Percentiles rank a stretch among this genome's conserved stretches.
Evolutionary conservation across 2,329 filamentous ascomycete species (phyloP).

Genomic region (Sphaerulina vaccinii): DNA sequence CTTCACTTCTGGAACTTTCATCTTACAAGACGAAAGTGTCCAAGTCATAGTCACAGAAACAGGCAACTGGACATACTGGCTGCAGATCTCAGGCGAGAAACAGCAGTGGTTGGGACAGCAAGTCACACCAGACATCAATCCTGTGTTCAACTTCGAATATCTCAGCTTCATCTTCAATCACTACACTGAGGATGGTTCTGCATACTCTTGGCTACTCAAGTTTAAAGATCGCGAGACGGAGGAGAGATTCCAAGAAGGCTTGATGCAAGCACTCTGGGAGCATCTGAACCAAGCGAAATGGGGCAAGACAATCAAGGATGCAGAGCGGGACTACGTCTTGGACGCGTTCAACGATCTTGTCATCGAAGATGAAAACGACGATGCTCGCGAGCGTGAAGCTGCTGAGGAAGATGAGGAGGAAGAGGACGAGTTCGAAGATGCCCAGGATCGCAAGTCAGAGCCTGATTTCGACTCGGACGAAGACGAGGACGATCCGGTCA

Average conservation of each 20-base stretch:
- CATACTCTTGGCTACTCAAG: conserved; percentile 91
- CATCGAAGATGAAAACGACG: conserved; percentile 74
- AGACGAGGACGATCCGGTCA: conserved; percentile 76
- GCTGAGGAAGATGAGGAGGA: conserved; percentile 54
- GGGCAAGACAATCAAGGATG: conserved; percentile 79
- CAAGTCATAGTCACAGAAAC: conserved; percentile 79
- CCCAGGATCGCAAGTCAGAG: conserved; percentile 63
- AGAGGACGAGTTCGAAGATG: conserved; percentile 59
- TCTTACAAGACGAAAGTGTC: conserved; percentile 72
- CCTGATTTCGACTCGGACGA: conserved; percentile 71
- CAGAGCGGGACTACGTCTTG: conserved; percentile 89
- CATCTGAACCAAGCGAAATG: conserved; percentile 92
- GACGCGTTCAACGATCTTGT: conserved; percentile 93
- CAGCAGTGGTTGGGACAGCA: conserved; percentile 84
- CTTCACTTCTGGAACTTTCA: conserved; percentile 80
- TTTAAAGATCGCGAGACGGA: conserved; percentile 81
- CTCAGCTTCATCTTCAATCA: conserved; percentile 99
- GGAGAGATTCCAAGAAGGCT: conserved; percentile 85
- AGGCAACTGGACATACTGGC: conserved; percentile 92
- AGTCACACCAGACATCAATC: conserved; percentile 87
- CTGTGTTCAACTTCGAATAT: conserved; percentile 98
- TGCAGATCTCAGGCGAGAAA: conserved; percentile 75
- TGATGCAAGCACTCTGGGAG: conserved; percentile 97
- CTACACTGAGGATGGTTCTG: conserved; percentile 81
- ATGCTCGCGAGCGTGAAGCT: conserved; percentile 53